A percentile compares a stretch with the other conserved stretches of the same genome.
These are phyloP conservation scores for Colletotrichum gigasporum DNA, from an alignment of 2,329 filamentous ascomycete species.

Conservation along the genomic window DNA sequence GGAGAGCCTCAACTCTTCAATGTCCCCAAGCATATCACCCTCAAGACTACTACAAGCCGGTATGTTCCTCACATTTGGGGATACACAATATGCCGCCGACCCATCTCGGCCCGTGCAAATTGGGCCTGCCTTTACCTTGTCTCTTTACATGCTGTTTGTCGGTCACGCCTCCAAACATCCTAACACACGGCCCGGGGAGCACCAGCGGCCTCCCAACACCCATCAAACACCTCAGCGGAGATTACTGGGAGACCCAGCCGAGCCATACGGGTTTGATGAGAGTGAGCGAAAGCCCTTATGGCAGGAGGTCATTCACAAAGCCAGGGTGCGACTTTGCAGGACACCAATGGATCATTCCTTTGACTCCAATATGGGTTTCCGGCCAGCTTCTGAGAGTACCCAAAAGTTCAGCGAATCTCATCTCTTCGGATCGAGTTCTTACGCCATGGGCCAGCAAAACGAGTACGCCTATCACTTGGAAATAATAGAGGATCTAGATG, in stretches of 20 bases:
- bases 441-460: conserved; percentile 38
- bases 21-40: conserved; percentile 86
- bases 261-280: conserved; percentile 55
- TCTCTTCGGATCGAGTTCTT: conserved; percentile 7
- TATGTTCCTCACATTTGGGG: conserved; percentile 86
- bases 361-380: conserved; percentile 45
- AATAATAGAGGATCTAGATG: conserved; percentile 81
- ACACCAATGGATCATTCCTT: conserved; percentile 66
- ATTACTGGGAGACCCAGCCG: conserved; percentile 39
- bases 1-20: conserved; percentile 81
- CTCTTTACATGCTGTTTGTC: conserved; percentile 93
- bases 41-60: conserved; percentile 92
- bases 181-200: not conserved
- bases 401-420: not conserved
- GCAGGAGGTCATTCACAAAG: conserved; percentile 98
- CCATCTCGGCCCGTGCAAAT: conserved; percentile 77
- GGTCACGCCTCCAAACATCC: conserved; percentile 66
- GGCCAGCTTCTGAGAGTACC: conserved; percentile 20
- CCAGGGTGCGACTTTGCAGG: conserved; percentile 80
- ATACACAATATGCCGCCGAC: conserved; percentile 79
- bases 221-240: not conserved
- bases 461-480: conserved; percentile 82
- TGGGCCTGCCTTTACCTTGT: conserved; percentile 85
- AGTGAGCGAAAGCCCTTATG: conserved; percentile 77
- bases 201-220: not conserved